Evolutionary conservation across 129 eudicot genomes (phyloP).

Genomic region (Pittosporum tobira): DNA sequence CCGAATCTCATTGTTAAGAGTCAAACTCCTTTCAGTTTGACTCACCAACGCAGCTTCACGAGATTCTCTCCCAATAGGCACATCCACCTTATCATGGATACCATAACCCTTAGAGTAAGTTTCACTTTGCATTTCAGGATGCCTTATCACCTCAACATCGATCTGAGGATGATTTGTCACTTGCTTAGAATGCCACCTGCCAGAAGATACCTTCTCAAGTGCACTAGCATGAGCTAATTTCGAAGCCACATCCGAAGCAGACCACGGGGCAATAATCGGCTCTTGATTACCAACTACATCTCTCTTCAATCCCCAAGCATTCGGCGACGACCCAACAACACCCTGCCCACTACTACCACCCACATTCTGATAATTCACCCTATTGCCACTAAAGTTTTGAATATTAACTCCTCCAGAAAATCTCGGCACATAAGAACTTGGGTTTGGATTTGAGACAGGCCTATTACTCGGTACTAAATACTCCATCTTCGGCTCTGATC

Average conservation of each 20-base stretch:
- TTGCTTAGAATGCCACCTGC: conserved; percentile 85
- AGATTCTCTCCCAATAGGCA: conserved; percentile 16
- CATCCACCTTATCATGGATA: conserved; percentile 22
- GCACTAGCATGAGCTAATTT: conserved; percentile 95
- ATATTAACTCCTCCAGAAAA: conserved; percentile 22
- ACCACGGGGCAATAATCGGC: conserved; percentile 41
- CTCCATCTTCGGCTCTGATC: conserved; percentile 39
- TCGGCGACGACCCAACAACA: conserved; percentile 40
- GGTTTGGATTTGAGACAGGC: conserved; percentile 31
- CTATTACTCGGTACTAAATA: conserved; percentile 24
- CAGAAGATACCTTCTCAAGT: conserved; percentile 82
- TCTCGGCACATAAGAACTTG: conserved; percentile 9
- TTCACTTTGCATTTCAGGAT: conserved; percentile 32
- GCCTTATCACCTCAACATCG: conserved; percentile 61
- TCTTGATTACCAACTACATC: conserved; percentile 35
- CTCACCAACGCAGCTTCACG: conserved; percentile 24
- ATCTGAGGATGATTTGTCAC: conserved; percentile 22
- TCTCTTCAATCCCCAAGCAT: conserved; percentile 76
- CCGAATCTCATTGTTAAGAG: conserved; percentile 29
- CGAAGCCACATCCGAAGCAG: conserved; percentile 59
- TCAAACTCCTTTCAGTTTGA: conserved; percentile 41
- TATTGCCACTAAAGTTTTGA: conserved; percentile 23
- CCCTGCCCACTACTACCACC: conserved; percentile 22
- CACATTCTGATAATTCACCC: conserved; percentile 21
- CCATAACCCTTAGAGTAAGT: conserved; percentile 23